Percentiles rank a stretch among this genome's conserved stretches.
Conservation (phyloP, 2,329 filamentous ascomycete species). For the Zymoseptoria passerinii region DNA sequence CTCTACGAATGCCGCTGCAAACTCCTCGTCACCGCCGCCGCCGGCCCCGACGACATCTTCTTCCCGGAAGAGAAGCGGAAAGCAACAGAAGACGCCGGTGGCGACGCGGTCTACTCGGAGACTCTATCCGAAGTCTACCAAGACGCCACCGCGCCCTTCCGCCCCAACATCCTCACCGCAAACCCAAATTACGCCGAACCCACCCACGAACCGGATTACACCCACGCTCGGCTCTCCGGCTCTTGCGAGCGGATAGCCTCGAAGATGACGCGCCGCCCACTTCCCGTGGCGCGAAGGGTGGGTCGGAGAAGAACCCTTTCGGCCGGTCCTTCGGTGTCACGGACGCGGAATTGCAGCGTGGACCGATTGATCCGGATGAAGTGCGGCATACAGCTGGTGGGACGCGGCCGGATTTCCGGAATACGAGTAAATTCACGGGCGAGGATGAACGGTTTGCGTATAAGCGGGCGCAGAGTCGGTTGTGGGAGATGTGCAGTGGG, state of each 20-base stretch:
- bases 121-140: constrained; percentile 68
- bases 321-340: constrained; percentile 26
- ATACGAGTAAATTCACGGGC: constrained; percentile 61
- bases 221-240: constrained; percentile 29
- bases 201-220: constrained; percentile 28
- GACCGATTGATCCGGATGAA: constrained; percentile 28
- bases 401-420: constrained; percentile 56
- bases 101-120: constrained; percentile 54
- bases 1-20: constrained; percentile 76
- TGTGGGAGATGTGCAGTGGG: constrained; percentile 73
- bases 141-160: constrained; percentile 66
- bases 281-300: constrained; percentile 15
- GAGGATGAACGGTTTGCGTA: constrained; percentile 78
- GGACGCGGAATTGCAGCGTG: constrained; percentile 27
- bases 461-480: constrained; percentile 63
- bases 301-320: constrained; percentile 27
- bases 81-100: constrained; percentile 11
- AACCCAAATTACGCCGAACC: constrained; percentile 30
- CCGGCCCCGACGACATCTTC: constrained; percentile 65
- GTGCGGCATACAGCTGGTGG: constrained; percentile 10
- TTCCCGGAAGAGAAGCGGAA: constrained; percentile 52
- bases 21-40: constrained; percentile 58
- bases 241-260: constrained; percentile 38
- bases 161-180: constrained; percentile 68
- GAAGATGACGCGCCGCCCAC: constrained; percentile 40